phyloP scores from a whole-genome alignment of 2,329 filamentous ascomycete species.

The Peltaster fructicola region DNA sequence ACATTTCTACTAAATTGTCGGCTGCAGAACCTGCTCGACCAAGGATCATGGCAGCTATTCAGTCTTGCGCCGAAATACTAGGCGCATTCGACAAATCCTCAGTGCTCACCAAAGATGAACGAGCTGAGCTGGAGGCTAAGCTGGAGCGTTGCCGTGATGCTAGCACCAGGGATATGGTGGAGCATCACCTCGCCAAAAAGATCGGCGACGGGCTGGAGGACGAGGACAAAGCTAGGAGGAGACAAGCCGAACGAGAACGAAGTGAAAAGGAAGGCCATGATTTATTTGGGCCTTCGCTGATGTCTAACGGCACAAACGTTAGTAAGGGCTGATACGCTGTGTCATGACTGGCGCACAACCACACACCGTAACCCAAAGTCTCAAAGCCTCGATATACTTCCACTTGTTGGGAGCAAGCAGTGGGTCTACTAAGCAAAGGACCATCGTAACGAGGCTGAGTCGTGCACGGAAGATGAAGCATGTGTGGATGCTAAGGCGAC shows the following conservation, averaged over 20 bases:
- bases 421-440: too few species aligned
- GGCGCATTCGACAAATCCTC: conserved; percentile 9
- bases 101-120: conserved; percentile 17
- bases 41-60: conserved; percentile 23
- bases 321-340: too few species aligned
- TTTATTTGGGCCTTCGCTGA: conserved; percentile 29
- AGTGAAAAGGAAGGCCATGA: conserved; percentile 22
- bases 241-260: conserved; percentile 26
- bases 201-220: conserved; percentile 20
- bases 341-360: too few species aligned
- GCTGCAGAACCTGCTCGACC: conserved; percentile 6
- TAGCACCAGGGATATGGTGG: conserved; percentile 54
- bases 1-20: conserved; percentile 27
- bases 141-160: conserved; percentile 59
- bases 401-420: too few species aligned
- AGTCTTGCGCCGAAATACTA: conserved; percentile 24
- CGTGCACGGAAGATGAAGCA: too few species aligned
- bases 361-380: too few species aligned
- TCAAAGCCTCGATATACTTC: too few species aligned
- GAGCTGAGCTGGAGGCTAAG: conserved; percentile 39
- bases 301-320: too few species aligned
- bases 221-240: conserved; percentile 24
- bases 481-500: too few species aligned
- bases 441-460: too few species aligned
- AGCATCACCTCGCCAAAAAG: conserved; percentile 42